Conservation (phyloP, 1,284 basidiomycete genomes). For the Puccinia coronata region DNA sequence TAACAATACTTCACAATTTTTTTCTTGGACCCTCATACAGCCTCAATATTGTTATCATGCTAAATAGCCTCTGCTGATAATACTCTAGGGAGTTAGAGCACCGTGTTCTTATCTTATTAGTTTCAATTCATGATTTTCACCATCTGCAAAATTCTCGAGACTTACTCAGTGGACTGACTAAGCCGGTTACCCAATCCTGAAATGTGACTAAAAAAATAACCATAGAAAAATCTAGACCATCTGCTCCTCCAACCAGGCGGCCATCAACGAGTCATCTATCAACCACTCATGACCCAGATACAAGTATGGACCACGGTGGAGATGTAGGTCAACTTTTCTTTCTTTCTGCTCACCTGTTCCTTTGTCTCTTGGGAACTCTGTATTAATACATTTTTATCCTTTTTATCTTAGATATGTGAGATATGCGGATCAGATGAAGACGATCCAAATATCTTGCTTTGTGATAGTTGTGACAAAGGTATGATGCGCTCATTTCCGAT, state of each 20-base stretch:
- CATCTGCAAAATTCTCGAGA: neutral
- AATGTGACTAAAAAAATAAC: neutral
- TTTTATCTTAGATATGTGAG: conserved; percentile 70
- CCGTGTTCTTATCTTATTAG: neutral
- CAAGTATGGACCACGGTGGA: conserved; percentile 33
- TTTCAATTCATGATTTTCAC: neutral
- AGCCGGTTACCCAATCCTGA: neutral
- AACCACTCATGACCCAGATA: conserved; percentile 29
- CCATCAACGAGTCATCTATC: conserved; percentile 24
- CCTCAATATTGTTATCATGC: neutral
- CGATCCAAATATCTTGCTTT: conserved; percentile 86
- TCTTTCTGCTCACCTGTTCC: neutral
- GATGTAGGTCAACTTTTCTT: conserved; percentile 32
- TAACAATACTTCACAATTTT: neutral
- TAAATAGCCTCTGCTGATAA: conserved; percentile 16
- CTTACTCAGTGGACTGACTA: neutral
- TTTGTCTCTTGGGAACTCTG: neutral
- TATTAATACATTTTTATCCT: neutral
- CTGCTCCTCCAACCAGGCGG: conserved; percentile 7
- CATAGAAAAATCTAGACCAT: neutral
- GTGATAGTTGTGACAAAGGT: conserved; percentile 91
- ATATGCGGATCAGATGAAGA: conserved; percentile 81
- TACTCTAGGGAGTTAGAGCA: conserved; percentile 15
- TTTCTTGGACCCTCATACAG: neutral
- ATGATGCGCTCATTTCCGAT: neutral